A percentile compares a stretch with the other conserved stretches of the same genome.
Evolutionary conservation across 164 flowering plant genomes (phyloP).

Genomic region (Taxillus chinensis): DNA sequence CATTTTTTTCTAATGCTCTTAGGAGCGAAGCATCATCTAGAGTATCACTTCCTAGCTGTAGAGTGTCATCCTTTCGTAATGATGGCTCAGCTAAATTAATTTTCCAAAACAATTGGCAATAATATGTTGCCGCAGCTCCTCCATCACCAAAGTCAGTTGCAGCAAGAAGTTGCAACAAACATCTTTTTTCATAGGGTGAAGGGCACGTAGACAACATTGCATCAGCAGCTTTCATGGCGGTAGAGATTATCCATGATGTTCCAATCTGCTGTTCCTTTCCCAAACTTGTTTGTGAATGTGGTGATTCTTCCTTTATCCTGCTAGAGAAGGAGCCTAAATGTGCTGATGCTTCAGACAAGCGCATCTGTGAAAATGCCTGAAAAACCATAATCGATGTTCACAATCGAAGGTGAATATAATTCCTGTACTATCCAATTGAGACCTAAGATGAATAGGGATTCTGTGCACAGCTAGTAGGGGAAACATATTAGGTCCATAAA

Average conservation of each 20-base stretch:
- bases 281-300: slow-evolving; percentile 21
- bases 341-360: slow-evolving; percentile 86
- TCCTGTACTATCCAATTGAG: too few relatives aligned
- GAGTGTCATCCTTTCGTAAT: slow-evolving; percentile 51
- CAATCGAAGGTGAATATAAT: too few relatives aligned
- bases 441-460: too few relatives aligned
- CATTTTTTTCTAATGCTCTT: slow-evolving; percentile 59
- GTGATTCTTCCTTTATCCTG: slow-evolving; percentile 77
- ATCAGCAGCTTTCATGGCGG: slow-evolving; percentile 85
- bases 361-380: slow-evolving; percentile 98
- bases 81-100: slow-evolving; percentile 86
- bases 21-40: slow-evolving; percentile 86
- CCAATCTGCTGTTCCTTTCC: slow-evolving; percentile 50
- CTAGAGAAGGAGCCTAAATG: slow-evolving; percentile 82
- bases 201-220: slow-evolving; percentile 80
- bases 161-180: slow-evolving; percentile 84
- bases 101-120: slow-evolving; percentile 73
- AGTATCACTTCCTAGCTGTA: slow-evolving; percentile 65
- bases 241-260: slow-evolving; percentile 68
- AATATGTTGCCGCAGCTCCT: slow-evolving; percentile 62
- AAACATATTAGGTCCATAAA: too few relatives aligned
- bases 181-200: slow-evolving; percentile 90
- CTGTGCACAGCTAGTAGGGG: too few relatives aligned
- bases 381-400: not conserved
- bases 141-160: slow-evolving; percentile 96